These are phyloP conservation scores for Aspergillus indologenus DNA, from an alignment of 495 filamentous ascomycete species.

Conservation along the genomic window DNA sequence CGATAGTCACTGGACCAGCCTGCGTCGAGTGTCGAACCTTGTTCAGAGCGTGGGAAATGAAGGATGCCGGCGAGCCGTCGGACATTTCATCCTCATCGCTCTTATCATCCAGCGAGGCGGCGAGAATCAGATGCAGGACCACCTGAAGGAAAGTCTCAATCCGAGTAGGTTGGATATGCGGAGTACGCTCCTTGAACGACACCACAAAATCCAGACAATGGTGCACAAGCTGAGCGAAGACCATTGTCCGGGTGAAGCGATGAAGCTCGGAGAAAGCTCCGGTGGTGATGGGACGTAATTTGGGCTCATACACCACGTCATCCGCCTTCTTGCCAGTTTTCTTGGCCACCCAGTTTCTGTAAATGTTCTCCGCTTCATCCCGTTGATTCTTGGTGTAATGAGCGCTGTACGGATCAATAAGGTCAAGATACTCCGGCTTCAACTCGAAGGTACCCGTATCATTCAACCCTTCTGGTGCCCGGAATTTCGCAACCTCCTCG, in stretches of 20 bases:
- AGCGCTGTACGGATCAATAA: constrained; percentile 90
- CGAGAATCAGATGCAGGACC: constrained; percentile 78
- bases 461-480: constrained; percentile 82
- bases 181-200: constrained; percentile 59
- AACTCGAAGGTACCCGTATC: constrained; percentile 93
- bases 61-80: constrained; percentile 52
- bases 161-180: constrained; percentile 71
- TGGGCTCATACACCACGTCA: constrained; percentile 94
- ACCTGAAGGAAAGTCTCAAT: constrained; percentile 91
- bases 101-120: constrained; percentile 79
- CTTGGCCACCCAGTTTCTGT: constrained; percentile 80
- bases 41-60: constrained; percentile 65
- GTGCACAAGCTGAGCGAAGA: constrained; percentile 90
- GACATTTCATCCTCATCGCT: constrained; percentile 55
- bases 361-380: constrained; percentile 89
- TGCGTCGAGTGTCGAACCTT: constrained; percentile 52
- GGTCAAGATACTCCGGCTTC: constrained; percentile 75
- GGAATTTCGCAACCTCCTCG: constrained; percentile 86
- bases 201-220: constrained; percentile 79
- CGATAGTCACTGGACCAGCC: constrained; percentile 61
- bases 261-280: constrained; percentile 74
- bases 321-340: constrained; percentile 74
- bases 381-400: constrained; percentile 97
- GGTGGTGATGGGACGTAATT: constrained; percentile 68
- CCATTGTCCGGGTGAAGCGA: constrained; percentile 71